Evolutionary conservation across 805 yeast species (phyloP).

Genomic region (Lachancea dasiensis): DNA sequence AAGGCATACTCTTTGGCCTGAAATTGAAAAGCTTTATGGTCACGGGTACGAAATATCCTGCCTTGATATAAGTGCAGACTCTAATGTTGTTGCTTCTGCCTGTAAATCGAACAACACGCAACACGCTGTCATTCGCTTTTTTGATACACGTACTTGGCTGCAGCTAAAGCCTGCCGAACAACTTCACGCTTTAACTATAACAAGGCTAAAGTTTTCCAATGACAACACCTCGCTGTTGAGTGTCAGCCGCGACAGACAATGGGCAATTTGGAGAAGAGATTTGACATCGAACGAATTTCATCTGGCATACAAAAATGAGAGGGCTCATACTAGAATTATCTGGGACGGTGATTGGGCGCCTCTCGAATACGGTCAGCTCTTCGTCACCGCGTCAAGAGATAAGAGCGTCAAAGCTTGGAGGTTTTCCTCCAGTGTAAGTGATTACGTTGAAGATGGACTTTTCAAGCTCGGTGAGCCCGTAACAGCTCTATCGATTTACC

Average conservation of each 20-base stretch:
- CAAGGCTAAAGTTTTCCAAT: slow-evolving; percentile 71
- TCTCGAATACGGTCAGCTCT: slow-evolving; percentile 37
- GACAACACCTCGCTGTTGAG: slow-evolving; percentile 59
- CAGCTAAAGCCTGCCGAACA: slow-evolving; percentile 51
- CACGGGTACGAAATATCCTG: slow-evolving; percentile 93
- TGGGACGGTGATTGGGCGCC: slow-evolving; percentile 96
- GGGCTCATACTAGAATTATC: slow-evolving; percentile 85
- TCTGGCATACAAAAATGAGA: slow-evolving; percentile 40
- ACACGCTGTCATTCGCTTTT: slow-evolving; percentile 82
- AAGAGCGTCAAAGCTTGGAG: slow-evolving; percentile 72
- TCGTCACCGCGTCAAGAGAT: slow-evolving; percentile 85
- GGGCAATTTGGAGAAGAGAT: slow-evolving; percentile 62
- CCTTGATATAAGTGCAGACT: slow-evolving; percentile 62
- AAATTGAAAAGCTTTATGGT: slow-evolving; percentile 88
- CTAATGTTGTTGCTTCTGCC: slow-evolving; percentile 72
- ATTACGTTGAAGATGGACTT: slow-evolving; percentile 34
- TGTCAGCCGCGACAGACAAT: slow-evolving; percentile 86
- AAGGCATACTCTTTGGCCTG: slow-evolving; percentile 92
- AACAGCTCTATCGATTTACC: slow-evolving; percentile 57
- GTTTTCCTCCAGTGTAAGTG: slow-evolving; percentile 33
- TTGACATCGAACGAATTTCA: slow-evolving; percentile 36
- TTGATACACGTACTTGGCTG: slow-evolving; percentile 54
- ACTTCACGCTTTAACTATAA: slow-evolving; percentile 81
- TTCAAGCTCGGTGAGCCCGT: slow-evolving; percentile 51
- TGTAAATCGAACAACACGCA: slow-evolving; percentile 78